Base-by-base conservation (phyloP, 768 basidiomycete genomes). In the Dictyophora rubrovolvata region DNA sequence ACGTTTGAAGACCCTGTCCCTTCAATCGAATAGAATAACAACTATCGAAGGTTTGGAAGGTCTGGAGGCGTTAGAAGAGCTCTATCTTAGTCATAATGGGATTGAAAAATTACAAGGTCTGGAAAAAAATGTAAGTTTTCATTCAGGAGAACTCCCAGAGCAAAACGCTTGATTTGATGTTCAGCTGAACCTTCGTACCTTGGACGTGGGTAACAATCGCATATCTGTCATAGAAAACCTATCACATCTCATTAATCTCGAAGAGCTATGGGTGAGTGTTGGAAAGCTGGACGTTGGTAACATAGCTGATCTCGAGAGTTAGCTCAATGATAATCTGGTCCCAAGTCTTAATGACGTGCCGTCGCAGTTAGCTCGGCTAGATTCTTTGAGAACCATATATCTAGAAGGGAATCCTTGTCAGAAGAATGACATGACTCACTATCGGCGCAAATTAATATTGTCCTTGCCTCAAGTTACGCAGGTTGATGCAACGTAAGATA, bases 351-450 rank as follows among this genome's bases (percentile, higher is more conserved):
- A 72, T 8, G 76, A 80, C 2, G 73, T 98, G 6, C 86, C 88
- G 37, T 69, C 76, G 0, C 79, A 94, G 68, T 78, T 95, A 1
- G 72, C 73, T 17, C 14, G 78, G 12, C 75, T 90, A 33, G 53
- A 71, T 7, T 77, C 82, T 0, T 77, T 99, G 12, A 78, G 86
- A 68, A 99, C 96, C 1, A 77, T 99, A 7, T 99, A 99, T 69
- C 81, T 99, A 22, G 96, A 99, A 72, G 86, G 83, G 5, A 99
- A 99, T 67, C 96, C 96, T 2, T 88, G 92, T 63, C 93, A 99
- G 68, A 77, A 71, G 49, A 77, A 75, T 14, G 90, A 97, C 66
- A 86, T 81, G 70, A 74, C 79, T 1, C 80, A 77, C 20, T 99
- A 98, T 69, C 75, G 93, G 64, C 77, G 95, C 55, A 99, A 96